Conservation (phyloP, 2,329 filamentous ascomycete species). For the Sporothrix protearum region DNA sequence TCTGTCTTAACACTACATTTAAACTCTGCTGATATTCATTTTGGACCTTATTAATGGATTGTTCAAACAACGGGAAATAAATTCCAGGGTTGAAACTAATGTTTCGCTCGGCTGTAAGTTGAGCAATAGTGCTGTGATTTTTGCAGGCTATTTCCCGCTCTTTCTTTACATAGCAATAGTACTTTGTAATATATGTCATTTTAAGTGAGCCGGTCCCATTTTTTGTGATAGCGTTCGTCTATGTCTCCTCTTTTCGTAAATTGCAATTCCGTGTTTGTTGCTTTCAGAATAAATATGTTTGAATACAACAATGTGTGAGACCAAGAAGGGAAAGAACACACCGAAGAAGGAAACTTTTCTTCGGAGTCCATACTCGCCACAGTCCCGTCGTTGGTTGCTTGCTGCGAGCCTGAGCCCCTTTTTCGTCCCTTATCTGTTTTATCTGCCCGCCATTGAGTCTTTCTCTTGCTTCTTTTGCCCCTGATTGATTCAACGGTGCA, state of each 20-base stretch:
- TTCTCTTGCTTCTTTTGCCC: not conserved
- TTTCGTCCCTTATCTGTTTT: not conserved
- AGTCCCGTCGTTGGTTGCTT: slow-evolving; percentile 3
- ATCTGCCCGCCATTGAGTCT: not conserved
- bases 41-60: not conserved
- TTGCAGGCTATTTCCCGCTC: not conserved
- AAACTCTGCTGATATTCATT: slow-evolving; percentile 1
- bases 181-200: not conserved
- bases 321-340: not conserved
- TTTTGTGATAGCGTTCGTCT: not conserved
- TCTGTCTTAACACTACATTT: not conserved
- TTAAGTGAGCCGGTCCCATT: not conserved
- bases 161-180: not conserved
- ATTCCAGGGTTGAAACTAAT: not conserved
- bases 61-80: not conserved
- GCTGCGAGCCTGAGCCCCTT: not conserved
- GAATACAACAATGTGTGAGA: not conserved
- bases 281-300: not conserved
- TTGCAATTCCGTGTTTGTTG: not conserved
- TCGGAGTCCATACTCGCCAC: not conserved
- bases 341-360: not conserved
- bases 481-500: slow-evolving; percentile 3
- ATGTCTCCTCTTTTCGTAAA: not conserved
- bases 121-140: not conserved
- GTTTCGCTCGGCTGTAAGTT: not conserved